Evolutionary conservation across 352 stramenopile genomes (phyloP).

Genomic region (Elongisporangium prolatum): DNA sequence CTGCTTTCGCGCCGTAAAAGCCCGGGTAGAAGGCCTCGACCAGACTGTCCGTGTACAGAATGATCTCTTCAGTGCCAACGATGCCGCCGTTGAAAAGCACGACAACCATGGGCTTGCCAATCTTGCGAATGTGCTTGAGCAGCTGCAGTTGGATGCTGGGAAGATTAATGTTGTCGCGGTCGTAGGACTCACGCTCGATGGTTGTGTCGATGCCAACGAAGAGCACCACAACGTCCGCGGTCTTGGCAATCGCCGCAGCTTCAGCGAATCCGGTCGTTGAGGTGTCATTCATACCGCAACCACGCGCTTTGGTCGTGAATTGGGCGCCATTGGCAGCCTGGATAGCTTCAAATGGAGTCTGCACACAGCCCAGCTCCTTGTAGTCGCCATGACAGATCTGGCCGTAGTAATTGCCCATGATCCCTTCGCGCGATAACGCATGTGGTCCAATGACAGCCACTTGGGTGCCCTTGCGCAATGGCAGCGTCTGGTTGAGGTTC

Average conservation of each 20-base stretch:
- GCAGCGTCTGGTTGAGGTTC: slow-evolving; percentile 77
- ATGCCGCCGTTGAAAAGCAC: slow-evolving; percentile 89
- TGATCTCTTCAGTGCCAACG: slow-evolving; percentile 68
- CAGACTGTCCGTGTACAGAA: slow-evolving; percentile 55
- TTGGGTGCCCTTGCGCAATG: slow-evolving; percentile 45
- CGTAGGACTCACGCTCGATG: slow-evolving; percentile 68
- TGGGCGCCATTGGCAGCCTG: slow-evolving; percentile 27
- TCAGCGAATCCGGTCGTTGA: slow-evolving; percentile 47
- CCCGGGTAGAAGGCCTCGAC: slow-evolving; percentile 83
- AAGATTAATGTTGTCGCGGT: slow-evolving; percentile 74
- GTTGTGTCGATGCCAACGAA: slow-evolving; percentile 81
- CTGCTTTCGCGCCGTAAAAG: slow-evolving; percentile 71
- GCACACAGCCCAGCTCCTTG: slow-evolving; percentile 51
- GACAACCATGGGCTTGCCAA: slow-evolving; percentile 65
- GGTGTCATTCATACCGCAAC: slow-evolving; percentile 63
- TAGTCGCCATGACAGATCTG: slow-evolving; percentile 83
- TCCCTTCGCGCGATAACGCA: slow-evolving; percentile 37
- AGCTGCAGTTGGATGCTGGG: slow-evolving; percentile 74
- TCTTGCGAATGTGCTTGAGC: slow-evolving; percentile 50
- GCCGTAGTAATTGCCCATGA: slow-evolving; percentile 86
- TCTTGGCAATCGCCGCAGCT: slow-evolving; percentile 29
- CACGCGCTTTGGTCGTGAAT: slow-evolving; percentile 31
- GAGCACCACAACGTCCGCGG: slow-evolving; percentile 58
- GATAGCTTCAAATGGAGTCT: slow-evolving; percentile 72
- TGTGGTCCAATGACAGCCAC: slow-evolving; percentile 84